Evolutionary conservation across 164 flowering plant species (phyloP).

Genomic region (Cinnamomum chago): DNA sequence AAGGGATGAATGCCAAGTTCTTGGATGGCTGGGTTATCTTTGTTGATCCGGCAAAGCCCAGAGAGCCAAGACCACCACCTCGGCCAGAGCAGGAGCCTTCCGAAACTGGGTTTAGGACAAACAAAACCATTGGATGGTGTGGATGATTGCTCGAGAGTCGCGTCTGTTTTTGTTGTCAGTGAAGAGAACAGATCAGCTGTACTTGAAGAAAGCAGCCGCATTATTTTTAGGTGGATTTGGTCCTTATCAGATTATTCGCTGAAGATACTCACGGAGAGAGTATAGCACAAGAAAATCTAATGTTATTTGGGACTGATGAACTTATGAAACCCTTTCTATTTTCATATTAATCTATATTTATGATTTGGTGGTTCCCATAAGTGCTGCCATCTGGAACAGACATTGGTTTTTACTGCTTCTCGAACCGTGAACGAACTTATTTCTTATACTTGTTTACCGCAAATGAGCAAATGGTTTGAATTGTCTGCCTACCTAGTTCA

Average conservation of each 20-base stretch:
- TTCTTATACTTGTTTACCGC: no score
- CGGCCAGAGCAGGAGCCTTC: constrained; percentile 35
- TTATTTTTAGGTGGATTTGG: no score
- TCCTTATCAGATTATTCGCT: neutral
- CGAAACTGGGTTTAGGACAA: constrained; percentile 51
- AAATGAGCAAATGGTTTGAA: no score
- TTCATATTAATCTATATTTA: neutral
- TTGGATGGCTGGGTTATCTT: constrained; percentile 96
- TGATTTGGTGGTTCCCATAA: neutral
- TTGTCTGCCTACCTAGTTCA: no score
- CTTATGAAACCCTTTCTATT: neutral
- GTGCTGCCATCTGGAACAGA: no score
- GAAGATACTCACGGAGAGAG: neutral
- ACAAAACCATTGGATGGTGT: constrained; percentile 92
- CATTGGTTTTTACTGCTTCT: no score
- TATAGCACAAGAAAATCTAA: neutral
- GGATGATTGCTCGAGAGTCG: constrained; percentile 33
- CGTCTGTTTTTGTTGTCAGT: neutral
- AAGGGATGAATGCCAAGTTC: constrained; percentile 74
- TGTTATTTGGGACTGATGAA: neutral
- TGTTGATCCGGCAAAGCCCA: constrained; percentile 86
- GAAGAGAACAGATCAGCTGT: neutral
- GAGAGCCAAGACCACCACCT: constrained; percentile 57
- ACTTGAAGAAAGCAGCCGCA: no score
- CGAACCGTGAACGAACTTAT: no score